These are phyloP conservation scores for Starmerella floricola DNA, from an alignment of 805 yeast genomes.

Conservation along the genomic window DNA sequence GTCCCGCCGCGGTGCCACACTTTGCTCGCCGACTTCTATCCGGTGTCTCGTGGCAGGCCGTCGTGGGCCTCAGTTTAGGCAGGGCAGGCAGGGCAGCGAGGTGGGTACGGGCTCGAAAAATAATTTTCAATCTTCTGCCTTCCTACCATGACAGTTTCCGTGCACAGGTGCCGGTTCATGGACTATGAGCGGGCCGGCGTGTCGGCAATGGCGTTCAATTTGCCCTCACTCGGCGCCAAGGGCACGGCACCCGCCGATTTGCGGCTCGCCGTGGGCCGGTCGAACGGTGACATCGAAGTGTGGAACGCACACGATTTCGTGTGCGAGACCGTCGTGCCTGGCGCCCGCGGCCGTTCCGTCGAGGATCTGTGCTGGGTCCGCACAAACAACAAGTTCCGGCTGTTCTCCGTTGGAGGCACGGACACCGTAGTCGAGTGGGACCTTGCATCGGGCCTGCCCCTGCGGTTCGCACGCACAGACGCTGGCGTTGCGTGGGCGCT, in stretches of 20 bases:
- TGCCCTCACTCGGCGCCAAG: conserved; percentile 33
- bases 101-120: no score
- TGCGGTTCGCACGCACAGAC: conserved; percentile 71
- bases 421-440: conserved; percentile 90
- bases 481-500: conserved; percentile 92
- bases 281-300: conserved; percentile 89
- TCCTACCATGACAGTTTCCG: conserved; percentile 39
- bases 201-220: conserved; percentile 70
- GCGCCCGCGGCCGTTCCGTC: conserved; percentile 71
- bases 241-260: conserved; percentile 40
- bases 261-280: conserved; percentile 80
- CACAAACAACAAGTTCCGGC: conserved; percentile 43
- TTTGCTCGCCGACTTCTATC: no score
- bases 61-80: no score
- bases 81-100: no score
- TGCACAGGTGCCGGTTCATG: conserved; percentile 86
- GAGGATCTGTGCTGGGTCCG: conserved; percentile 75
- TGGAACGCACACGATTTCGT: conserved; percentile 84
- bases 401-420: conserved; percentile 91
- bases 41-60: no score
- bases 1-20: no score
- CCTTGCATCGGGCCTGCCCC: conserved; percentile 56
- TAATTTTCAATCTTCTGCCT: no score
- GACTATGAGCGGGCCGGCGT: conserved; percentile 77
- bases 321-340: conserved; percentile 59